Percentiles rank a stretch among this genome's conserved stretches.
phyloP scores from a whole-genome alignment of 805 yeast species.

The Yueomyces sp. region DNA sequence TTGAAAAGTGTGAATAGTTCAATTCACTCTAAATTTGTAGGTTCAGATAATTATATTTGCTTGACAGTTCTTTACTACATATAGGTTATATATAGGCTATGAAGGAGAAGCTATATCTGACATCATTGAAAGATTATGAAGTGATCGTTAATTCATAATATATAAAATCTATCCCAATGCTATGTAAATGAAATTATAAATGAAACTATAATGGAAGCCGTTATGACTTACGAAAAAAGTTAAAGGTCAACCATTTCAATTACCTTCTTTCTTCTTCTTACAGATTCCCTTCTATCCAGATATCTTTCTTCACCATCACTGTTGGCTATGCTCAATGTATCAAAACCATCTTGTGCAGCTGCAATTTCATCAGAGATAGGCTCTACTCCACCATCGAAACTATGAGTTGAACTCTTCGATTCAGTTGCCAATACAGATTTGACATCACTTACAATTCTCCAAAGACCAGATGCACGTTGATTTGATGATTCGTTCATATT shows the following conservation, averaged over 20 bases:
- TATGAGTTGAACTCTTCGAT: neutral
- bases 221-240: neutral
- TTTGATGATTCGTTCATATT: neutral
- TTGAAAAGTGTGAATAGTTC: neutral
- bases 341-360: neutral
- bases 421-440: neutral
- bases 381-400: neutral
- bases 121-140: neutral
- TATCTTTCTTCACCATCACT: neutral
- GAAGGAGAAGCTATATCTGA: too few relatives aligned
- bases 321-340: neutral
- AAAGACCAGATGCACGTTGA: neutral
- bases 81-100: too few relatives aligned
- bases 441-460: too few relatives aligned
- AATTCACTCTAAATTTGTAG: too few relatives aligned
- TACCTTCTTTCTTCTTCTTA: neutral
- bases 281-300: neutral
- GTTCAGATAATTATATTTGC: neutral
- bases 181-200: conserved; percentile 1
- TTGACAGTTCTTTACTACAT: too few relatives aligned
- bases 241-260: conserved; percentile 1
- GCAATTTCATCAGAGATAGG: neutral
- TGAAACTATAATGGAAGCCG: neutral
- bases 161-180: conserved; percentile 4
- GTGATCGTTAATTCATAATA: neutral